Percentiles rank a stretch among this genome's conserved stretches.
Conservation (phyloP, 2,329 filamentous ascomycete species). For the Paraphaeosphaeria sporulosa region DNA sequence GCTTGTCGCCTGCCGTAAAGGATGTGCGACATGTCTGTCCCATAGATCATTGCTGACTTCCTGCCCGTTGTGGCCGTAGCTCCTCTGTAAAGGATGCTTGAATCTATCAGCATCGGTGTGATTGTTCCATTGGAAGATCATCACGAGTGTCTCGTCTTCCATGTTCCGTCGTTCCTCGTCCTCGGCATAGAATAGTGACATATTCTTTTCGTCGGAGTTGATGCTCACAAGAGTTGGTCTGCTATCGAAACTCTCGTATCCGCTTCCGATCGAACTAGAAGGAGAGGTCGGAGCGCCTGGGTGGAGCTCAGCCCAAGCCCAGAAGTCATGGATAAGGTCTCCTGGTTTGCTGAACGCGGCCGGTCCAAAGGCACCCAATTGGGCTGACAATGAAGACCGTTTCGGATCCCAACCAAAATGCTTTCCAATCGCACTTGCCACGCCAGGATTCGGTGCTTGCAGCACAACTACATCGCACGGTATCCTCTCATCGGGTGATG, state of each 20-base stretch:
- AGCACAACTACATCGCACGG: conserved; percentile 35
- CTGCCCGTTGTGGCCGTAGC: conserved; percentile 33
- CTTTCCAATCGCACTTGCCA: conserved; percentile 38
- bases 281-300: conserved; percentile 19
- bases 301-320: conserved; percentile 40
- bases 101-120: conserved; percentile 37
- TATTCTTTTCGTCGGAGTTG: conserved; percentile 40
- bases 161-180: conserved; percentile 21
- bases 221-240: conserved; percentile 20
- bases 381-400: conserved; percentile 30
- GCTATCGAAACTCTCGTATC: conserved; percentile 18
- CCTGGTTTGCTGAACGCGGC: conserved; percentile 34
- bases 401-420: conserved; percentile 41
- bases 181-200: conserved; percentile 27
- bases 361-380: conserved; percentile 23
- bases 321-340: conserved; percentile 38
- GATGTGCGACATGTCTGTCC: conserved; percentile 36
- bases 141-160: conserved; percentile 38
- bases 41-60: conserved; percentile 33
- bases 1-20: conserved; percentile 32
- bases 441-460: conserved; percentile 26
- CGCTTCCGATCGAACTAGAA: conserved; percentile 19
- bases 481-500: conserved; percentile 26
- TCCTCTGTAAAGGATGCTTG: conserved; percentile 37
- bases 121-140: conserved; percentile 41